phyloP scores from a whole-genome alignment of 345 rosid genomes.

The Dovyalis caffra region DNA sequence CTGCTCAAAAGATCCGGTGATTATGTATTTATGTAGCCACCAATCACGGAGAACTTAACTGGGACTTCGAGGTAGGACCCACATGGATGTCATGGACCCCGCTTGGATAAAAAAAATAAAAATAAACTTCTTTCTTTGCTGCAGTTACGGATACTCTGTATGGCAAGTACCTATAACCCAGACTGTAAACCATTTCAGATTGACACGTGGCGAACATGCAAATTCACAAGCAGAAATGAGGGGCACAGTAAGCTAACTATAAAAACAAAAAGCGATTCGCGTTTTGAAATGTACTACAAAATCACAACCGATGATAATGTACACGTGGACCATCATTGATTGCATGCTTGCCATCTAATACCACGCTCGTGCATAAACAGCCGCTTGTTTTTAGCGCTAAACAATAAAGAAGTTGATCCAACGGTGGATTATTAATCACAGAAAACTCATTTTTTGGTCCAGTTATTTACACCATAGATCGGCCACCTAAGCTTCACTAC shows the following conservation, averaged over 20 bases:
- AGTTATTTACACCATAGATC: background rate
- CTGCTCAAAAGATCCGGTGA: background rate
- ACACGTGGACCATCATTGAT: background rate
- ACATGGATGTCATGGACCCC: conserved; percentile 1
- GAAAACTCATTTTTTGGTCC: background rate
- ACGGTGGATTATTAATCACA: background rate
- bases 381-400: background rate
- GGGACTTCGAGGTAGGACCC: background rate
- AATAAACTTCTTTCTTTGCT: background rate
- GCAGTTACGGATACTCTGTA: background rate
- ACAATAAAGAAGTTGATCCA: background rate
- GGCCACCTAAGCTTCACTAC: background rate
- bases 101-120: background rate
- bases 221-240: background rate
- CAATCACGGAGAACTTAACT: conserved; percentile 19
- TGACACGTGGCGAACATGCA: conserved; percentile 16
- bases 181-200: background rate
- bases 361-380: background rate
- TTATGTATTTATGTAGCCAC: background rate
- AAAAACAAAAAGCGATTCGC: background rate
- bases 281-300: background rate
- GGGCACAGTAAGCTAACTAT: background rate
- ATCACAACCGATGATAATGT: background rate
- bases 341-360: background rate
- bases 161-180: background rate